Conservation (phyloP, 176 grass and related monocot genomes). For the Hordeum marinum region DNA sequence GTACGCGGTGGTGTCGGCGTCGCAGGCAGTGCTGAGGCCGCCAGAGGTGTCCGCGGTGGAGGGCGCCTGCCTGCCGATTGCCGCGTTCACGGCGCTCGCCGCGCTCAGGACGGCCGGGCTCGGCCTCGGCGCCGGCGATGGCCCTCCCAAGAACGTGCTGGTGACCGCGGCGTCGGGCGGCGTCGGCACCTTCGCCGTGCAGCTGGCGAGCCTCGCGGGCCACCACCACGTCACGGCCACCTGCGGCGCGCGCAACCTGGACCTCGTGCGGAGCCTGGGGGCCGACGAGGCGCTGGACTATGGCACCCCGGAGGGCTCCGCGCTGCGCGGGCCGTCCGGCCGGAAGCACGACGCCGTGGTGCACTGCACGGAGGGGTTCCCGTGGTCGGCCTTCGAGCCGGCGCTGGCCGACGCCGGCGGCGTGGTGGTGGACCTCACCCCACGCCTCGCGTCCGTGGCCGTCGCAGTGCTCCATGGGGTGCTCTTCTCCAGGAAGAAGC, state of each 20-base stretch:
- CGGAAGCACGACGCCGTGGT: constrained; percentile 51
- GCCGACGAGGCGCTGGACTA: constrained; percentile 63
- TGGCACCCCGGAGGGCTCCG: constrained; percentile 30
- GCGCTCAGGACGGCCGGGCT: constrained; percentile 25
- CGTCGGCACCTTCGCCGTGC: constrained; percentile 52
- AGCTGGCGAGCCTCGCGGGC: constrained; percentile 43
- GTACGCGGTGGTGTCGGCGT: constrained; percentile 14
- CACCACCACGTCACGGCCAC: constrained; percentile 46
- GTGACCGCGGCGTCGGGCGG: constrained; percentile 67
- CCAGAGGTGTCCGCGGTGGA: constrained; percentile 37
- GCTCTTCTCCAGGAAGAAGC: constrained; percentile 49
- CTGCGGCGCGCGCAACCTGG: constrained; percentile 50
- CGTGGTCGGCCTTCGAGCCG: constrained; percentile 42
- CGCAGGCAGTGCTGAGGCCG: constrained; percentile 1
- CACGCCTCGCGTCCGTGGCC: constrained; percentile 11
- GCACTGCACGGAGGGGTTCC: constrained; percentile 49
- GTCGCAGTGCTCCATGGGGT: constrained; percentile 34
- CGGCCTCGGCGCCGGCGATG: constrained; percentile 22
- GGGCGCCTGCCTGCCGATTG: constrained; percentile 43
- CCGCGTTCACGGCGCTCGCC: constrained; percentile 35
- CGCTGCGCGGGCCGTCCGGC: constrained; percentile 33
- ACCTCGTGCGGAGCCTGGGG: constrained; percentile 33
- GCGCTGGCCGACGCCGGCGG: constrained; percentile 42
- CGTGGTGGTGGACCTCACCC: constrained; percentile 49
- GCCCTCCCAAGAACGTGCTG: constrained; percentile 32